Percentiles rank a stretch among this genome's conserved stretches.
Evolutionary conservation across 2,329 filamentous ascomycete genomes (phyloP).

Genomic region (Leptographium radiaticola): DNA sequence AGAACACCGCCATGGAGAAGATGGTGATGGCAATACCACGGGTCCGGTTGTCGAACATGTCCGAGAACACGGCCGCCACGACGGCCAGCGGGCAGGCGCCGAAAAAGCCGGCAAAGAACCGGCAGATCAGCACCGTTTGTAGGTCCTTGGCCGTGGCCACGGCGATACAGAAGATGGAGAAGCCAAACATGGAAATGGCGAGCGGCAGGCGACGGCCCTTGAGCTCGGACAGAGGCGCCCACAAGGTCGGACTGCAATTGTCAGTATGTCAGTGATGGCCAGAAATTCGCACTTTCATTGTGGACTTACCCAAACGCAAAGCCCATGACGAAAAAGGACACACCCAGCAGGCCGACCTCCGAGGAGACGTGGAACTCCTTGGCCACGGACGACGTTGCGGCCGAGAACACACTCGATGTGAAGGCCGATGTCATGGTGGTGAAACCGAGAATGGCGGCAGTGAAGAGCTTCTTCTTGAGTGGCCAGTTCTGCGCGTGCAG

Average conservation of each 20-base stretch:
- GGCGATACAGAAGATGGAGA: constrained; percentile 55
- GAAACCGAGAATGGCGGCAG: constrained; percentile 56
- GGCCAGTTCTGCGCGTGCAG: constrained; percentile 84
- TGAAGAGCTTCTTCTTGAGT: constrained; percentile 61
- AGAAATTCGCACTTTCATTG: no score
- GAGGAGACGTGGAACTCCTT: constrained; percentile 44
- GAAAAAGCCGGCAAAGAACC: constrained; percentile 63
- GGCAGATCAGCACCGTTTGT: constrained; percentile 54
- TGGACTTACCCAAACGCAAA: constrained; percentile 46
- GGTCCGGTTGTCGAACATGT: constrained; percentile 55
- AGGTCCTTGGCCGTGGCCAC: constrained; percentile 54
- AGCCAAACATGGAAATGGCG: constrained; percentile 50
- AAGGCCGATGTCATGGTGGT: constrained; percentile 62
- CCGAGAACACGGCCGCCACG: constrained; percentile 58
- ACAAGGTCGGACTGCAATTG: constrained; percentile 51
- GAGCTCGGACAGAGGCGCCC: constrained; percentile 61
- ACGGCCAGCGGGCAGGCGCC: constrained; percentile 56
- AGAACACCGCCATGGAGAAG: constrained; percentile 51
- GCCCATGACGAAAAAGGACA: constrained; percentile 58
- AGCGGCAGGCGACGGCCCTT: constrained; percentile 53
- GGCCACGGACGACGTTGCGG: constrained; percentile 46
- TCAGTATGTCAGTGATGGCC: background rate
- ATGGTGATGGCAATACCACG: constrained; percentile 45
- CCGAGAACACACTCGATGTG: constrained; percentile 62
- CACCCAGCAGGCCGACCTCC: constrained; percentile 51